Base-by-base conservation (phyloP, 495 filamentous ascomycete genomes). In the Thermothielavioides terrestris region DNA sequence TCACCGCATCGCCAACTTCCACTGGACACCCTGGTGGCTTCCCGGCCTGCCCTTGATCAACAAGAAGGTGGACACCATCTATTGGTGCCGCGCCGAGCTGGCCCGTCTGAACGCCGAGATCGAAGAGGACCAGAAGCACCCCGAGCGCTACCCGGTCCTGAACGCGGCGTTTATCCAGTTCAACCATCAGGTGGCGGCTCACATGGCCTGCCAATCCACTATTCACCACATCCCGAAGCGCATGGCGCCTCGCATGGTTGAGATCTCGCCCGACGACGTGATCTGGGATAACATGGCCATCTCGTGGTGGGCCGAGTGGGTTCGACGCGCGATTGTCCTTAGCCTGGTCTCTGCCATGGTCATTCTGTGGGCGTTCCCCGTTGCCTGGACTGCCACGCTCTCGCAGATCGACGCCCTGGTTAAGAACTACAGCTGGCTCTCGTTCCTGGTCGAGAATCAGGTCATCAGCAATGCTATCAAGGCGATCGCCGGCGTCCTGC, bases 81-180 rank as follows among this genome's bases (percentile, higher is more conserved):
- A 95, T 60, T 85, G 87, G 66, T 94, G 88, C 60, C 85, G 92
- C 17, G 81, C 81, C 55, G 88, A 96, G 64, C 65, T 98, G 15
- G 91, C 94, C 34, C 82, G 85, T 17, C 72, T 97, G 22, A 98
- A 97, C 58, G 46, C 90, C 44, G 94, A 97, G 67, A 95, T 98
- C 45, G 91, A 96, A 62, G 69, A 84, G 27, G 94, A 97, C 58
- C 94, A 98, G 59, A 73, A 83, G 55, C 75, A 89, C 27, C 86
- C 85, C 0, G 91, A 96, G 56, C 81, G 81, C 25, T 98, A 86
- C 52, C 94, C 92, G 2, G 70, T 91, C 46, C 95, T 98, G 91
- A 96, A 89, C 58, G 95, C 94, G 11, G 92, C 92, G 12, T 98
- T 98, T 59, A 89, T 98, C 46, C 92, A 98, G 64, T 98, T 98